Evolutionary conservation across 1,284 basidiomycete genomes (phyloP).

Genomic region (Hymenochaete sp.): DNA sequence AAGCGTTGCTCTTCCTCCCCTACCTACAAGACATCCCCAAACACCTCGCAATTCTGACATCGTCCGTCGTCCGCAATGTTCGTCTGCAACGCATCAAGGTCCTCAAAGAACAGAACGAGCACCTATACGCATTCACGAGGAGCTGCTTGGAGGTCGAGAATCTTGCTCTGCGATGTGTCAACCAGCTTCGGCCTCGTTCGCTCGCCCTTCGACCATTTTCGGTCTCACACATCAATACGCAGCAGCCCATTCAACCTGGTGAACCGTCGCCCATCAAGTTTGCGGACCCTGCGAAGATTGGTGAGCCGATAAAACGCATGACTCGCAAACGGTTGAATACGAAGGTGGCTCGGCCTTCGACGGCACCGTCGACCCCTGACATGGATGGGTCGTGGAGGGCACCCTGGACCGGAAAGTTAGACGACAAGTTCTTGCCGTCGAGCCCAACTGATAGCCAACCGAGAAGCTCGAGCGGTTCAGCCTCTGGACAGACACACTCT

Average conservation of each 20-base stretch:
- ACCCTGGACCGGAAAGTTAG: background rate
- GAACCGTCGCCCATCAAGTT: background rate
- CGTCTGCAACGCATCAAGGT: constrained; percentile 21
- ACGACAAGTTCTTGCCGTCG: background rate
- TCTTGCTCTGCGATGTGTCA: constrained; percentile 54
- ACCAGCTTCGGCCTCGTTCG: constrained; percentile 37
- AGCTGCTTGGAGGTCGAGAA: constrained; percentile 68
- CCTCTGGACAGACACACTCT: background rate
- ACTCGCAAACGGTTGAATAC: background rate
- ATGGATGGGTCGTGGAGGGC: background rate
- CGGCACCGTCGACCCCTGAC: constrained; percentile 16
- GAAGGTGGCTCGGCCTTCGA: constrained; percentile 10
- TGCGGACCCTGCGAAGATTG: constrained; percentile 9
- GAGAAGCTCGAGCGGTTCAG: background rate
- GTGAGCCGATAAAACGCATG: too few relatives aligned
- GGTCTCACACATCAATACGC: constrained; percentile 19
- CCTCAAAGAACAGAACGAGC: constrained; percentile 24
- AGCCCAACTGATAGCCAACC: constrained; percentile 8
- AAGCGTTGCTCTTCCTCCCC: constrained; percentile 61
- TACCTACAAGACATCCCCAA: constrained; percentile 62
- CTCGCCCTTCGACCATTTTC: constrained; percentile 28
- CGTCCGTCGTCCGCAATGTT: constrained; percentile 59
- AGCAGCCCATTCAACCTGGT: constrained; percentile 3
- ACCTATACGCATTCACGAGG: constrained; percentile 41
- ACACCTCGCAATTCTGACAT: constrained; percentile 63